A percentile compares a stretch with the other conserved stretches of the same genome.
These are phyloP conservation scores for Acanthamoeba triangularis DNA, from an alignment of 208 protist species.

Conservation along the genomic window DNA sequence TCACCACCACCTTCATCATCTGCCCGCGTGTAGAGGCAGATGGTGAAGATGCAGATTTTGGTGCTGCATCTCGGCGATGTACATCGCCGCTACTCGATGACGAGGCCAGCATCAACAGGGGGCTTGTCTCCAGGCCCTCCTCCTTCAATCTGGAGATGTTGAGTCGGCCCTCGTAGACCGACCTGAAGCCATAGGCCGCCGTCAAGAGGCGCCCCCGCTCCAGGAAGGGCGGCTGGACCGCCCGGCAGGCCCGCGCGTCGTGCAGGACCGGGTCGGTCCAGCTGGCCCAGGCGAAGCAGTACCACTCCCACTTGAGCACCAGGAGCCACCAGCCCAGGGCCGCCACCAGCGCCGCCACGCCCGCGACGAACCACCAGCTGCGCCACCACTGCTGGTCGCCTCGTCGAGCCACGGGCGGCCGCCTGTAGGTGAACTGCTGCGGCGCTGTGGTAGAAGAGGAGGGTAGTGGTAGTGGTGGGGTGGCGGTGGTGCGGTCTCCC, in stretches of 20 bases:
- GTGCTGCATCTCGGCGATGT: background rate
- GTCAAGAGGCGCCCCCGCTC: background rate
- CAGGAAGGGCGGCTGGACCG: background rate
- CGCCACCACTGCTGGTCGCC: background rate
- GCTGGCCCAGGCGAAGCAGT: background rate
- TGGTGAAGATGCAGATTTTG: background rate
- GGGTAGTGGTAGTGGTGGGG: too few relatives aligned
- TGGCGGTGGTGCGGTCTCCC: too few relatives aligned
- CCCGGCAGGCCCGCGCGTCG: background rate
- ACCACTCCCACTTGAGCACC: slow-evolving; percentile 41
- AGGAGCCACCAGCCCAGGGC: slow-evolving; percentile 2
- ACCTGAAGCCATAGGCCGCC: background rate
- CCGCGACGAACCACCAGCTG: background rate
- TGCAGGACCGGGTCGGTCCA: background rate
- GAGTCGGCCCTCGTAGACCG: background rate
- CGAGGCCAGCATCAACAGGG: background rate
- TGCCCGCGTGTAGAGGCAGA: background rate
- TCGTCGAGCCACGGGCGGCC: background rate
- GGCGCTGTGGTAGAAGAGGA: too few relatives aligned
- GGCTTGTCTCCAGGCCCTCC: background rate
- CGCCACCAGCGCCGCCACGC: background rate
- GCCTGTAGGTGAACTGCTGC: too few relatives aligned
- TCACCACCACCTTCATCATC: background rate
- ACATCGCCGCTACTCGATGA: background rate
- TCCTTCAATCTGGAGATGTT: background rate